Percentiles rank a stretch among this genome's conserved stretches.
These are phyloP conservation scores for Lagerstroemia speciosa DNA, from an alignment of 345 rosid genomes.

Conservation along the genomic window DNA sequence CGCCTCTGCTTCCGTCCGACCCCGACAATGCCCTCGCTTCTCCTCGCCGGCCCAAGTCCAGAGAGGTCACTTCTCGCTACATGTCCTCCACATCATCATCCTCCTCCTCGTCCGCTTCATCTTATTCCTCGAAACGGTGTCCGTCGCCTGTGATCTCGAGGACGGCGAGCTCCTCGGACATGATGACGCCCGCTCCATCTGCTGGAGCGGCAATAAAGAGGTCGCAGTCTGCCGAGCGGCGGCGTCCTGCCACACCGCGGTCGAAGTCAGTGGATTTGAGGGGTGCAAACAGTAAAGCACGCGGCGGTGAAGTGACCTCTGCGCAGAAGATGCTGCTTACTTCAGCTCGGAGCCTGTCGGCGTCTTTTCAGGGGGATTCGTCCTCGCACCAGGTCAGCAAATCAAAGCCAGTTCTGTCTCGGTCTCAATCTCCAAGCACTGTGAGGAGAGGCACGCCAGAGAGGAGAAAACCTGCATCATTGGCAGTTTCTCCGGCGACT, in stretches of 20 bases:
- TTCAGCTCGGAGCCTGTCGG: conserved; percentile 68
- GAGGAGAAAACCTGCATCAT: conserved; percentile 38
- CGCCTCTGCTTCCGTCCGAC: conserved; percentile 64
- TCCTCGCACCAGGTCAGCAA: conserved; percentile 65
- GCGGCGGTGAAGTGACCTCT: conserved; percentile 23
- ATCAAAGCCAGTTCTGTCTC: conserved; percentile 43
- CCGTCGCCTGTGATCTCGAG: conserved; percentile 56
- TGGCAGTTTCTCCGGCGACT: conserved; percentile 14
- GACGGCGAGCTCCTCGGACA: conserved; percentile 19
- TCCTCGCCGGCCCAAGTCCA: conserved; percentile 53
- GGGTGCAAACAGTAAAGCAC: background rate
- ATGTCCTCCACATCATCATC: conserved; percentile 29
- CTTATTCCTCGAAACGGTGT: conserved; percentile 39
- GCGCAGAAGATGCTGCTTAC: conserved; percentile 61
- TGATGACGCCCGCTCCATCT: conserved; percentile 20
- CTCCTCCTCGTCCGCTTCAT: conserved; percentile 26
- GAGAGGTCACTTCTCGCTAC: conserved; percentile 80
- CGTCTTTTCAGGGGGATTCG: conserved; percentile 77
- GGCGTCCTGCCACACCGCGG: conserved; percentile 51
- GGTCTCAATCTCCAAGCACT: conserved; percentile 18
- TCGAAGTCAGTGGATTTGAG: conserved; percentile 32
- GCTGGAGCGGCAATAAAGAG: conserved; percentile 36
- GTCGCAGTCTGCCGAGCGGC: conserved; percentile 67
- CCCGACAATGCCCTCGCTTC: conserved; percentile 45
- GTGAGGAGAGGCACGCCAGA: conserved; percentile 69